phyloP scores from a whole-genome alignment of 768 basidiomycete species.

The Amanita phalloides region DNA sequence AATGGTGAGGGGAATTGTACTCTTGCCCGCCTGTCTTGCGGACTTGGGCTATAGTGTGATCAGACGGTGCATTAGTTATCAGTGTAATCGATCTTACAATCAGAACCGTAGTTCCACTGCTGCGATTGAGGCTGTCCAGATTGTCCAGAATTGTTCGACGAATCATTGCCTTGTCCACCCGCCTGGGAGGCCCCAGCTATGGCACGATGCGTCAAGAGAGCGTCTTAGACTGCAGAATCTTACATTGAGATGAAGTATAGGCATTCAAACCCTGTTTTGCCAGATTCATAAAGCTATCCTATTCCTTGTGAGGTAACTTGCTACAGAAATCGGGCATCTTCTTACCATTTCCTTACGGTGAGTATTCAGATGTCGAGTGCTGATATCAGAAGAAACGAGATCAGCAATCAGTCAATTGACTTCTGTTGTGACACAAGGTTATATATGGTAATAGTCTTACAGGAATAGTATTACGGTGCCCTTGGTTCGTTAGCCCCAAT shows the following conservation, averaged over 20 bases:
- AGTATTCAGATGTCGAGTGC: neutral
- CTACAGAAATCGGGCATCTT: neutral
- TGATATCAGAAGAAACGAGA: neutral
- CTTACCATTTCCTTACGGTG: neutral
- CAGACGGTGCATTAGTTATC: neutral
- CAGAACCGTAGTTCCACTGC: constrained; percentile 13
- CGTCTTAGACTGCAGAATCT: constrained; percentile 10
- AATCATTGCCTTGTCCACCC: constrained; percentile 55
- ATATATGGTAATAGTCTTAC: neutral
- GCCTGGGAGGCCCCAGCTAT: constrained; percentile 40
- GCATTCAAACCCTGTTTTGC: constrained; percentile 57
- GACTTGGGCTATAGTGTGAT: neutral
- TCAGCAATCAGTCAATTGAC: neutral
- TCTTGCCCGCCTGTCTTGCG: neutral
- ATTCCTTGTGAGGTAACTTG: neutral
- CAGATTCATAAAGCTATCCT: constrained; percentile 62
- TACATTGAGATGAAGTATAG: constrained; percentile 40
- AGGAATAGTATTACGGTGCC: neutral
- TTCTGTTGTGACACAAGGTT: neutral
- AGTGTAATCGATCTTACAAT: constrained; percentile 16
- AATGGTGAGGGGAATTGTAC: neutral
- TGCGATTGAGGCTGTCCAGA: constrained; percentile 5
- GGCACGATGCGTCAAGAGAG: constrained; percentile 11
- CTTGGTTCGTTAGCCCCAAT: neutral
- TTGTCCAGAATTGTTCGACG: constrained; percentile 35